Evolutionary conservation across 768 basidiomycete species (phyloP).

Genomic region (Baorangia bicolor): DNA sequence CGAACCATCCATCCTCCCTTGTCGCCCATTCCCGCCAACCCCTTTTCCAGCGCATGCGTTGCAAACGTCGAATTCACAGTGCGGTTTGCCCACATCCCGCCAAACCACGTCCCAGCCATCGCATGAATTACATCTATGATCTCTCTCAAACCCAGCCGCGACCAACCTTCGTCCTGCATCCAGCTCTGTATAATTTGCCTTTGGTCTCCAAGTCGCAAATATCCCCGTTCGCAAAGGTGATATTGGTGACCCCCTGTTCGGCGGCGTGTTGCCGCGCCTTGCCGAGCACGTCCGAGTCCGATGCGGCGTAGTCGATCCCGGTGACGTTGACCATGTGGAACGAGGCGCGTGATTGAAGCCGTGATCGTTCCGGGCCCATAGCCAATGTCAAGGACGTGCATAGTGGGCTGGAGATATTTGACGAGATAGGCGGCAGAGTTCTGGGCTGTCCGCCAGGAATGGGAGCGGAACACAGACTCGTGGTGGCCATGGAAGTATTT

Average conservation of each 20-base stretch:
- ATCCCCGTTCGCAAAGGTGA: conserved; percentile 42
- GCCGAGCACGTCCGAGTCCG: conserved; percentile 32
- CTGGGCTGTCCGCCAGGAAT: conserved; percentile 38
- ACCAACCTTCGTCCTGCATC: conserved; percentile 39
- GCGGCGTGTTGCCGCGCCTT: conserved; percentile 33
- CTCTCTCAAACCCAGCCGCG: conserved; percentile 34
- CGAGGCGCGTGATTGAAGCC: conserved; percentile 39
- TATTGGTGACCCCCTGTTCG: conserved; percentile 33
- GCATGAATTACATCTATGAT: conserved; percentile 28
- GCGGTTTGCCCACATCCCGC: conserved; percentile 39
- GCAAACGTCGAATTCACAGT: conserved; percentile 35
- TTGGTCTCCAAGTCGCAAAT: conserved; percentile 35
- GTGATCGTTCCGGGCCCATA: conserved; percentile 56
- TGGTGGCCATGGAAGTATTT: conserved; percentile 30
- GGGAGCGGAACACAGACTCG: conserved; percentile 35
- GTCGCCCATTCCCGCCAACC: conserved; percentile 33
- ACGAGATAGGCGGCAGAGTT: conserved; percentile 45
- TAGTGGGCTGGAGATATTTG: conserved; percentile 34
- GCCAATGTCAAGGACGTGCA: conserved; percentile 49
- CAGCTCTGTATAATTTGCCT: conserved; percentile 41
- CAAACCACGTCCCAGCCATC: conserved; percentile 37
- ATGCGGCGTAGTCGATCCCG: conserved; percentile 39
- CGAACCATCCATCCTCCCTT: conserved; percentile 36
- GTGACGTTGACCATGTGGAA: conserved; percentile 42
- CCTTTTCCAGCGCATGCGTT: conserved; percentile 28